Evolutionary conservation across 257 asterid species (phyloP).

Genomic region (Jaltomata sinuosa): DNA sequence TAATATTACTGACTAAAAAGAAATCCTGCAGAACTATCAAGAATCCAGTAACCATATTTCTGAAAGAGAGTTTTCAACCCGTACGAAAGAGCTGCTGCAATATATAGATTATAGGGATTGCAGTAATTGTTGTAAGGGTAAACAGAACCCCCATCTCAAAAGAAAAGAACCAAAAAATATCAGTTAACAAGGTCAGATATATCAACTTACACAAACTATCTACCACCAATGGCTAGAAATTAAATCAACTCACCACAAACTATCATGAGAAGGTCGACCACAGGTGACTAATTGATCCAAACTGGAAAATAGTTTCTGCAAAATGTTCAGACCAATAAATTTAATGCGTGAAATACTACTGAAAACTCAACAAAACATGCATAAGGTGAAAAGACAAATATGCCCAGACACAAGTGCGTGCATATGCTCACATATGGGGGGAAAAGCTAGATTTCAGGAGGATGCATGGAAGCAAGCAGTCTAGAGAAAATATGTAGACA

Average conservation of each 20-base stretch:
- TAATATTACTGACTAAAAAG: background rate
- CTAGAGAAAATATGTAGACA: background rate
- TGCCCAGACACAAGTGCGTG: background rate
- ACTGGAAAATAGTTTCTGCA: conserved; percentile 70
- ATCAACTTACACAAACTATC: background rate
- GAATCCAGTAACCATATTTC: background rate
- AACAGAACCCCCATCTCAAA: background rate
- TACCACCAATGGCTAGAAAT: background rate
- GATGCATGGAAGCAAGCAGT: background rate
- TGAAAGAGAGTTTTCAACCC: background rate
- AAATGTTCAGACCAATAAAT: conserved; percentile 10
- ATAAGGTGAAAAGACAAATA: background rate
- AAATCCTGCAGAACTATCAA: background rate
- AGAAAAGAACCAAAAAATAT: background rate
- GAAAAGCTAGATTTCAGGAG: background rate
- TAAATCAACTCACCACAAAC: conserved; percentile 62
- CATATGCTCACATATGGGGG: background rate
- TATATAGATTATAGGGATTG: background rate
- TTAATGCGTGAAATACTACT: conserved; percentile 4
- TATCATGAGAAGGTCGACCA: conserved; percentile 56
- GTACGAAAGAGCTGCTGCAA: background rate
- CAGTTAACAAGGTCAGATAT: background rate
- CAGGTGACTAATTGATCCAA: conserved; percentile 72
- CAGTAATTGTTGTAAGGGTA: background rate
- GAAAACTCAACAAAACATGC: background rate